Conservation (phyloP, 2,329 filamentous ascomycete species). For the Aspergillus novoparasiticus region DNA sequence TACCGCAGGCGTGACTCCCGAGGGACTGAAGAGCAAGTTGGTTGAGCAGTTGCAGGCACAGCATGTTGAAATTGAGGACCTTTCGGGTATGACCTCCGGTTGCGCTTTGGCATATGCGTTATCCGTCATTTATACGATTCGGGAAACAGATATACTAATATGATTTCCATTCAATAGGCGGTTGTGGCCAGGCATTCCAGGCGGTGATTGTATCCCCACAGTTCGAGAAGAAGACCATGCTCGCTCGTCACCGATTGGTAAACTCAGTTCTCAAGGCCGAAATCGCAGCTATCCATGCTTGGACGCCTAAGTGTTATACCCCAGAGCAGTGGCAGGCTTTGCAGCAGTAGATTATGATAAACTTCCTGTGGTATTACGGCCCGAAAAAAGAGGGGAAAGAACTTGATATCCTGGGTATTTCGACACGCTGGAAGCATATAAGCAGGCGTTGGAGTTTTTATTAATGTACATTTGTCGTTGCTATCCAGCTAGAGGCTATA, state of each 20-base stretch:
- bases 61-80: constrained; percentile 85
- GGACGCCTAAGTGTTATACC: constrained; percentile 92
- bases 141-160: not conserved
- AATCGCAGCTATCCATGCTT: constrained; percentile 89
- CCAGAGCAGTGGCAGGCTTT: constrained; percentile 84
- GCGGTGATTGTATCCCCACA: constrained; percentile 70
- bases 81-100: constrained; percentile 68
- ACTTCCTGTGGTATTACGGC: not conserved
- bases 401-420: constrained; percentile 16
- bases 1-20: constrained; percentile 69
- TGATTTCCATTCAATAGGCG: constrained; percentile 50
- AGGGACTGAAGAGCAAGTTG: constrained; percentile 69
- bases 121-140: not conserved
- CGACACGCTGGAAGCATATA: constrained; percentile 17
- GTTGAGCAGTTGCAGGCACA: constrained; percentile 69
- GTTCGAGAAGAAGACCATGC: constrained; percentile 71
- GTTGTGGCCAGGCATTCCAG: constrained; percentile 71
- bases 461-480: constrained; percentile 18
- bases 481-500: constrained; percentile 10
- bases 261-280: constrained; percentile 82
- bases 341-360: constrained; percentile 39
- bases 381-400: not conserved
- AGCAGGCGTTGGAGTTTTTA: constrained; percentile 21
- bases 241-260: constrained; percentile 84
- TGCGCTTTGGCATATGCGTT: not conserved